Base-by-base conservation (phyloP, 176 grass and related monocot species). In the Hordeum marinum region DNA sequence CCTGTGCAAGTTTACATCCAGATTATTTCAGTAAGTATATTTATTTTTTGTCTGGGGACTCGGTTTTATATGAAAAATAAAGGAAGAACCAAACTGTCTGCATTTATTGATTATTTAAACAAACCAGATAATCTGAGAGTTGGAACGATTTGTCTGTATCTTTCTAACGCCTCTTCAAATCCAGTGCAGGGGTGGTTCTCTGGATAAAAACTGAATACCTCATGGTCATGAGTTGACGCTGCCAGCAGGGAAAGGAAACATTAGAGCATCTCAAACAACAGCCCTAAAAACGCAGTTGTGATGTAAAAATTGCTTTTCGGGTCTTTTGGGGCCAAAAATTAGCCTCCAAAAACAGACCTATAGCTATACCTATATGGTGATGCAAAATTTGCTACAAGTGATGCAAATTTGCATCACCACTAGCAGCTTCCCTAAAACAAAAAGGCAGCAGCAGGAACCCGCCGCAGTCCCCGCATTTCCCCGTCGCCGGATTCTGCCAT, bases 131-230 rank as follows among this genome's bases (percentile, higher is more conserved):
- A 82, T 79, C 94, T 90, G 87, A 97, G 90, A 74, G 88, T 88
- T 66, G 94, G 94, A 84, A 97, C 94, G 3, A 97, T 80, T 90
- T 97, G 92, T 90, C 64, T 90, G 85, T 97, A 97, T 90, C 92
- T 82, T 39, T 92, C 73, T 65, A 94, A 85, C 0, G 94, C 94
- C 83, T 97, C 94, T 89, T 97, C 94, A 89, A 97, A 97, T 54
- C 92, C 94, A 40, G 94, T 79, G 52, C 94, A 97, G 63, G 94
- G 90, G 1, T 25, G 85, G 75, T 92, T 87, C 71, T 97, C 90
- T 82, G 89, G 85, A 90, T 97, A 97, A 90, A 97, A 97, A 81
- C 92, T 97, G 90, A 97, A 97, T 83, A 92, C 90, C 83, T 97
- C 92, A 73, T 97, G 85, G 86, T 97, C 94, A 94, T 97, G 94